A percentile compares a stretch with the other conserved stretches of the same genome.
Conservation (phyloP, 2,329 filamentous ascomycete genomes). For the Sclerotinia minor region DNA sequence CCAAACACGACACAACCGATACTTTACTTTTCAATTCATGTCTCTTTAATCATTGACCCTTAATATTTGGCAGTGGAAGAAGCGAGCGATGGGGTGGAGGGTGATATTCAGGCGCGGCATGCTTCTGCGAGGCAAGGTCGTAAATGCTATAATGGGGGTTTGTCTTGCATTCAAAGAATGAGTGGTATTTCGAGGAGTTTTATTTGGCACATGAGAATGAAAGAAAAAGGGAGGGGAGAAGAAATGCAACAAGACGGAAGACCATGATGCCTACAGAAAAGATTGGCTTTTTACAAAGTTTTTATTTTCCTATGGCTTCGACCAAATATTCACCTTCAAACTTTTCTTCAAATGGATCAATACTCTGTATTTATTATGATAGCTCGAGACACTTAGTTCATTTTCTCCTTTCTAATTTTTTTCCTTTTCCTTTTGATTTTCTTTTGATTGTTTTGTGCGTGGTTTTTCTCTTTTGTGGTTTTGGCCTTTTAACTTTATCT, state of each 20-base stretch:
- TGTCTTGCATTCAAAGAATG: conserved; percentile 21
- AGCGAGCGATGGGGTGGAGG: conserved; percentile 14
- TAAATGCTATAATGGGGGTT: conserved; percentile 14
- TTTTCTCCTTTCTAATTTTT: conserved; percentile 7
- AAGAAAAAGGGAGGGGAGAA: conserved; percentile 6
- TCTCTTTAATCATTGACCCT: conserved; percentile 28
- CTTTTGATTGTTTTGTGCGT: conserved; percentile 8
- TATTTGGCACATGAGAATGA: conserved; percentile 23
- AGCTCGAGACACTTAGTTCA: conserved; percentile 9
- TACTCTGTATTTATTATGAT: conserved; percentile 27
- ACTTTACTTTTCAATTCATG: conserved; percentile 27
- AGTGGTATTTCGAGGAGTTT: conserved; percentile 20
- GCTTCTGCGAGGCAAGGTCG: conserved; percentile 24
- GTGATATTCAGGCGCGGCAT: conserved; percentile 15
- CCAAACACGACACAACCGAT: conserved; percentile 20
- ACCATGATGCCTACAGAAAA: conserved; percentile 9
- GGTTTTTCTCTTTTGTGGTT: background rate
- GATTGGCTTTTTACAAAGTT: background rate
- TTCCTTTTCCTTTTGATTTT: conserved; percentile 9
- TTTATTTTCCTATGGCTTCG: conserved; percentile 7
- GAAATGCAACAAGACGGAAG: conserved; percentile 9
- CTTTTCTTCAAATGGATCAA: conserved; percentile 20
- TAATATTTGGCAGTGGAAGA: conserved; percentile 24
- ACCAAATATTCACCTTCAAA: background rate
- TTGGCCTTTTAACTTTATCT: background rate